Base-by-base conservation (phyloP, 2,329 filamentous ascomycete genomes). In the Xylaria sp. region DNA sequence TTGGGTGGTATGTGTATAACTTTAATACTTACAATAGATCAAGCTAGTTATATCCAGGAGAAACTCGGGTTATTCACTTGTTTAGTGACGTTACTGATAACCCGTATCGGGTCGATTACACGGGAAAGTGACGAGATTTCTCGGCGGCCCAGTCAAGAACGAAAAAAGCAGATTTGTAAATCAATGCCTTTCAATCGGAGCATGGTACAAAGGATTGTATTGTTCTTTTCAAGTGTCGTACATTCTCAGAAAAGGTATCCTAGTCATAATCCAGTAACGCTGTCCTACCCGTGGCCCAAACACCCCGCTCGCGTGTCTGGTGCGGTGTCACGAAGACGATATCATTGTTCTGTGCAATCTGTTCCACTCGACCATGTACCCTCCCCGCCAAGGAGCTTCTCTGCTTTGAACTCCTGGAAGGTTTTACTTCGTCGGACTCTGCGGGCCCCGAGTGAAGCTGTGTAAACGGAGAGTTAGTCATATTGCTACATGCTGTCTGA, bases 371-470 rank as follows among this genome's bases (percentile, higher is more conserved):
- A n/a, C n/a, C n/a, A n/a, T 34, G 16, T 34, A 47, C 50, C 21
- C 42, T 47, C 4, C 24, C 17, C 16, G 24, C 41, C 39, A 24
- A 19, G 4, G 19, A 43, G 43, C 41, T 42, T 45, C 5, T 34
- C 34, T 38, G 16, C 39, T 34, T 41, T 13, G 9, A 13, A 21
- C 43, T 40, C 11, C 9, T 34, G 21, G 41, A 37, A 11, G 17
- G 16, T 13, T 48, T 52, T 65, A 67, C 50, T 70, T 69, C 37
- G 60, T 58, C 9, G 61, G 61, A 43, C 61, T 66, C 5, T 55
- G 37, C 2, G 65, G 56, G 6, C 68, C 68, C 26, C 68, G 67
- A 2, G 63, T 68, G 56, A 69, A 70, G 26, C 67, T 68, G 17
- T 40, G 13, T 16, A n/a, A 34, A 17, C 19, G n/a, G n/a, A n/a